These are phyloP conservation scores for Orychophragmus violaceus DNA, from an alignment of 345 rosid genomes.

Conservation along the genomic window DNA sequence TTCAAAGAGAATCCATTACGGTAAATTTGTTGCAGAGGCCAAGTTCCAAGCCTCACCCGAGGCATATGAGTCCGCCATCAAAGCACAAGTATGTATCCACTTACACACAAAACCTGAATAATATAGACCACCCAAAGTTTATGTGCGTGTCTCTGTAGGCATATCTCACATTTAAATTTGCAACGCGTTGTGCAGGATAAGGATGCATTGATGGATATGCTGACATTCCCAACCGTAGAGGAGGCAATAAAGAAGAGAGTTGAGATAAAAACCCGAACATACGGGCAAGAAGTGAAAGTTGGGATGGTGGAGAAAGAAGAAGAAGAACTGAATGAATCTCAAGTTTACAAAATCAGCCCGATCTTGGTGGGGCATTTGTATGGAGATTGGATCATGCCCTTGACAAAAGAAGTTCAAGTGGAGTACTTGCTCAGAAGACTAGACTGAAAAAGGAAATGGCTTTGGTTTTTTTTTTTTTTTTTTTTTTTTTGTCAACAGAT, in stretches of 20 bases:
- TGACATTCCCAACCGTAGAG: constrained; percentile 53
- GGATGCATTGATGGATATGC: constrained; percentile 42
- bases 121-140: neutral
- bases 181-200: constrained; percentile 39
- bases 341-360: constrained; percentile 57
- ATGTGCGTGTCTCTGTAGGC: neutral
- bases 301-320: constrained; percentile 7
- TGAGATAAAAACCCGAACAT: constrained; percentile 56
- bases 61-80: constrained; percentile 56
- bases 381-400: constrained; percentile 77
- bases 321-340: constrained; percentile 3
- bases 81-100: constrained; percentile 38
- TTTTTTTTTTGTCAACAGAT: too few species aligned
- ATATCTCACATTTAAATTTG: neutral
- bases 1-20: constrained; percentile 92
- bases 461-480: neutral
- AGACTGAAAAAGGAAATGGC: constrained; percentile 28
- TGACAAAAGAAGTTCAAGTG: constrained; percentile 79
- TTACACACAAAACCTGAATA: neutral
- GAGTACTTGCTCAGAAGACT: constrained; percentile 66
- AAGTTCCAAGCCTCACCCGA: constrained; percentile 69
- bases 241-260: constrained; percentile 58
- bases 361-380: constrained; percentile 55
- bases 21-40: constrained; percentile 90
- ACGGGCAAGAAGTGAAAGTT: constrained; percentile 43